Conservation (phyloP, 2,329 filamentous ascomycete species). For the Pseudopyricularia cyperi region DNA sequence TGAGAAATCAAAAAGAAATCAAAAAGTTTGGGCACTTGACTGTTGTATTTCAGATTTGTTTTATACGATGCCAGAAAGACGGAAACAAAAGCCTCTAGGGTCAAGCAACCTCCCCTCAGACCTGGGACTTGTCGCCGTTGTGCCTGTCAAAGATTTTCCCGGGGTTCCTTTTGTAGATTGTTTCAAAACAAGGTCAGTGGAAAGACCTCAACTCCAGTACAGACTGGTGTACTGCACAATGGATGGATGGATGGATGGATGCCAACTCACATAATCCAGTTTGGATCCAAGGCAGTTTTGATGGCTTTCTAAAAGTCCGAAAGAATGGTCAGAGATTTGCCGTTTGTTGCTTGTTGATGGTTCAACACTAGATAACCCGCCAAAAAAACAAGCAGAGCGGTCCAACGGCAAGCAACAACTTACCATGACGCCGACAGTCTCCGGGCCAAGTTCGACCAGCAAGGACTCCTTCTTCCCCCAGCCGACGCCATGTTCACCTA, state of each 20-base stretch:
- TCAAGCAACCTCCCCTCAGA: background rate
- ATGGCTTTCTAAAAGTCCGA: slow-evolving; percentile 39
- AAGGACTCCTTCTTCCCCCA: slow-evolving; percentile 77
- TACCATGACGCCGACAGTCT: slow-evolving; percentile 70
- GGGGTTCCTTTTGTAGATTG: slow-evolving; percentile 43
- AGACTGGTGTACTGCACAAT: too few species aligned
- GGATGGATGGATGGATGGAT: background rate
- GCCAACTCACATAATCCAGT: slow-evolving; percentile 59
- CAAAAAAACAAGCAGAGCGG: background rate
- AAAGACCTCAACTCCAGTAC: too few species aligned
- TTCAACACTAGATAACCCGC: background rate
- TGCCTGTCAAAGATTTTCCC: slow-evolving; percentile 75
- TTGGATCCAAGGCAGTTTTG: slow-evolving; percentile 70
- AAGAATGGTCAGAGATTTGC: background rate
- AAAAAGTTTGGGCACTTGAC: too few species aligned
- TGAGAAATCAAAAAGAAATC: too few species aligned
- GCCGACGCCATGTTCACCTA: slow-evolving; percentile 67
- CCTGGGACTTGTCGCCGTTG: background rate
- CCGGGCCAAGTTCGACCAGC: slow-evolving; percentile 64
- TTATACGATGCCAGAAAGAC: too few species aligned
- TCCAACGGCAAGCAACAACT: slow-evolving; percentile 6
- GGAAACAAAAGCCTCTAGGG: too few species aligned
- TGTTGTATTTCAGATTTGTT: too few species aligned
- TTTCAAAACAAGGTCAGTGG: too few species aligned
- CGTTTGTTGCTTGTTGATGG: background rate